Base-by-base conservation (phyloP, 1,284 basidiomycete genomes). In the Porogramme epimiltina region DNA sequence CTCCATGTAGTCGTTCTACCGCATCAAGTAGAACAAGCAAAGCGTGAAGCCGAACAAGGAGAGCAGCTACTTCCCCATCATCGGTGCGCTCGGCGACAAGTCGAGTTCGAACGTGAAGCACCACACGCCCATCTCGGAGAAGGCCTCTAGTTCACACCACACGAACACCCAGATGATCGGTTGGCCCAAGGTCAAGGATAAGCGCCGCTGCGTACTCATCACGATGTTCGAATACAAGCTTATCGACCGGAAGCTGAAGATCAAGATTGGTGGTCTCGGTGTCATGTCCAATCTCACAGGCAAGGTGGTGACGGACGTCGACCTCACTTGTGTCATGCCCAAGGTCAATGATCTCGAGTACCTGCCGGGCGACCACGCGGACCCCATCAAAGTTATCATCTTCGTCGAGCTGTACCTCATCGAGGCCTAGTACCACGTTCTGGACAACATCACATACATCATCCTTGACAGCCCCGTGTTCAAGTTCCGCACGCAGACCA, bases 231-330 rank as follows among this genome's bases (percentile, higher is more conserved):
- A 96, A 72, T 96, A 96, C 70, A 93, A 96, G 70, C 91, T 96
- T 65, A 86, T 95, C 63, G 93, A 95, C 68, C 95, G 93, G 93
- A 95, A 95, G 73, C 71, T 95, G 55, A 95, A 95, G 73, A 93
- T 96, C 77, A 95, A 95, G 79, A 95, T 95, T 61, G 93, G 93
- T 75, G 93, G 93, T 74, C 79, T 96, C 24, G 93, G 93, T 80
- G 93, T 95, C 76, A 95, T 96, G 93, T 95, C 93, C 4, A 88
- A 87, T 70, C 77, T 96, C 42, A 96, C 95, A 92, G 93, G 93
- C 61, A 95, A 95, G 71, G 92, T 93, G 4, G 95, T 96, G 93
- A 91, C 88, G 45, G 93, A 96, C 66, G 93, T 95, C 50, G 93
- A 96, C 67, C 76, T 96, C 45, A 78, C 95, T 59, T 96, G 93